Conservation (phyloP, 257 asterid species). For the Solanum raphanifolium region DNA sequence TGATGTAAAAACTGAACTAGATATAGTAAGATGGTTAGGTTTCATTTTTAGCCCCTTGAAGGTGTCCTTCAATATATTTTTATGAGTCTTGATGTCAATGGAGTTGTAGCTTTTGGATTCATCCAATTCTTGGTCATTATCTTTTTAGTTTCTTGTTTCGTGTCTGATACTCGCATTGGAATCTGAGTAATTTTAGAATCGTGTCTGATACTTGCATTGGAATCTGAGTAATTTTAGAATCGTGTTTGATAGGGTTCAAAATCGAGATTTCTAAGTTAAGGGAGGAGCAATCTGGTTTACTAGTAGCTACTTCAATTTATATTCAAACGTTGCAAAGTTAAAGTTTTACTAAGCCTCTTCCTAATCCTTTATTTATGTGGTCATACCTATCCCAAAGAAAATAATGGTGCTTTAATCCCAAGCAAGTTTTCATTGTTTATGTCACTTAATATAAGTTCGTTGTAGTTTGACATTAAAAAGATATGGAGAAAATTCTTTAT, state of each 20-base stretch:
- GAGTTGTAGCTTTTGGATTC: not conserved
- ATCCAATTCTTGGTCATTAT: not conserved
- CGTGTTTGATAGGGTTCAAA: not conserved
- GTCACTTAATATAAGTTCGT: no score
- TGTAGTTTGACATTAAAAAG: not conserved
- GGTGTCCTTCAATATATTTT: not conserved
- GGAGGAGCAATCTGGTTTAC: not conserved
- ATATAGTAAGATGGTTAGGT: not conserved
- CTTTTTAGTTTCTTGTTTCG: not conserved
- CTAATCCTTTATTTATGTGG: no score
- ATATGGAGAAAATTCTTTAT: not conserved
- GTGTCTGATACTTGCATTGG: not conserved
- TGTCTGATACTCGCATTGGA: not conserved
- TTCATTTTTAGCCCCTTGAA: not conserved
- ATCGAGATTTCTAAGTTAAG: not conserved
- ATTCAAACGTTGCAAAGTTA: not conserved
- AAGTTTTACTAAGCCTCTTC: not conserved
- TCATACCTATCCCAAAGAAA: no score
- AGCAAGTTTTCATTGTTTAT: not conserved
- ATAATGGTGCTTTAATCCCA: no score
- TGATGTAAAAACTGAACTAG: constrained; percentile 1
- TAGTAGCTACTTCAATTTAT: not conserved
- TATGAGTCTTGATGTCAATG: not conserved
- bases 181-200: not conserved
- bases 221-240: not conserved